Base-by-base conservation (phyloP, 2,329 filamentous ascomycete species). In the Rhytidhysteron rufulum region DNA sequence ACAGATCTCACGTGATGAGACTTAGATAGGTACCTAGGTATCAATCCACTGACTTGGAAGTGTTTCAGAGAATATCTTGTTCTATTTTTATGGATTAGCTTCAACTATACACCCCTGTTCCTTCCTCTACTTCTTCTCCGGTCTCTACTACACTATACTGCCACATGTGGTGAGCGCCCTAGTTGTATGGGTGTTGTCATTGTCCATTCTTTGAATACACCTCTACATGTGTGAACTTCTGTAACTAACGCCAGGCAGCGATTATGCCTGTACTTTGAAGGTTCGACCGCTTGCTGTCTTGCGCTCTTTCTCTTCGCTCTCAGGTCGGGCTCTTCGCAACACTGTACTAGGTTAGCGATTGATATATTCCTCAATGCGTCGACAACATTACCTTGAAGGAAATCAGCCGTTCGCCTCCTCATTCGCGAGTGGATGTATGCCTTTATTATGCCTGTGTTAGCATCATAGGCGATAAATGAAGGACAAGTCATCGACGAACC, bases 371-470 rank as follows among this genome's bases (percentile, higher is more conserved):
- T 15, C 35, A 13, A 27, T 34, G 24, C 18, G n/a, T 27, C 11
- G 5, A 11, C 7, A 4, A 13, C 54, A 76, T 63, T 74, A 91
- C 88, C 88, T 79, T 98, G 94, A 42, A 98, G 81, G 74, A 98
- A 98, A 67, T 98, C 94, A 36, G 93, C 93, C 8, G 94, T 98
- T 66, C 93, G 82, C 74, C 91, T 88, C 64, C 93, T 84, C 93
- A 98, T 98, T 60, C 94, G 82, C 24, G 90, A 94, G 77, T 98
- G 93, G 51, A 98, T 98, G 62, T 96, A 98, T 39, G 94, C 93
- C 80, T 83, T 49, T 5, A 34, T 37, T 11, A 30, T 33, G n/a
- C n/a, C 17, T 30, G 27, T 20, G 34, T 38, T 30, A 29, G 31
- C 7, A 21, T n/a, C 15, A 13, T 35, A 19, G 29, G 25, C 20